Conservation (phyloP, 2,329 filamentous ascomycete genomes). For the Fusarium duplospermum region DNA sequence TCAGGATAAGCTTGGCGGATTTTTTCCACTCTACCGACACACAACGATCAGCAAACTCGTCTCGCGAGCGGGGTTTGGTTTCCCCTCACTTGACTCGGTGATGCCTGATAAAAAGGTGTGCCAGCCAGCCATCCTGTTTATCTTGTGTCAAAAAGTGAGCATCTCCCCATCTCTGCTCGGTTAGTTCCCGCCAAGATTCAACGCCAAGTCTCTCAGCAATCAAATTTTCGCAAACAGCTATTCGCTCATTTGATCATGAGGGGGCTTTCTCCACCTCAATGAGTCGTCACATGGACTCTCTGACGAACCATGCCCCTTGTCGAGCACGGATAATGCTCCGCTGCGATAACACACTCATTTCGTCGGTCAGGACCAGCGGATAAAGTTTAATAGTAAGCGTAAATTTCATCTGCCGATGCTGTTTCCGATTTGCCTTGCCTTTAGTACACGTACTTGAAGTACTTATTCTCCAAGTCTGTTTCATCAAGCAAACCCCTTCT, state of each 20-base stretch:
- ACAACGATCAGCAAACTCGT: not conserved
- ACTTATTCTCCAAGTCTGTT: constrained; percentile 29
- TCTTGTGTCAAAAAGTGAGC: not conserved
- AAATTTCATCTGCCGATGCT: not conserved
- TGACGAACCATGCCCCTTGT: not conserved
- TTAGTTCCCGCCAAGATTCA: not conserved
- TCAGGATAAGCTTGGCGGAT: constrained; percentile 2
- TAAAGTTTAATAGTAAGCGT: not conserved
- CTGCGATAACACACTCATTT: not conserved
- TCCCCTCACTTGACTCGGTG: not conserved
- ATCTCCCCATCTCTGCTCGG: not conserved
- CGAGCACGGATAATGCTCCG: not conserved
- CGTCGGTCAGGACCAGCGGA: not conserved
- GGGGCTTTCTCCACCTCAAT: not conserved
- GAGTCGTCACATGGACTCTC: constrained; percentile 1
- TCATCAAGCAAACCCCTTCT: constrained; percentile 22
- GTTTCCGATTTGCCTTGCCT: not conserved
- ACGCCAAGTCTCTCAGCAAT: not conserved
- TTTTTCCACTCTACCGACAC: not conserved
- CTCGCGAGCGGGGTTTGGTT: not conserved
- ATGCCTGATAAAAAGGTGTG: not conserved
- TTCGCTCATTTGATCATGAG: not conserved
- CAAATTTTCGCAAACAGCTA: not conserved
- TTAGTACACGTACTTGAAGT: constrained; percentile 34
- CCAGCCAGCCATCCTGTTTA: not conserved